Base-by-base conservation (phyloP, 148 eudicot genomes). In the Fagopyrum esculentum region DNA sequence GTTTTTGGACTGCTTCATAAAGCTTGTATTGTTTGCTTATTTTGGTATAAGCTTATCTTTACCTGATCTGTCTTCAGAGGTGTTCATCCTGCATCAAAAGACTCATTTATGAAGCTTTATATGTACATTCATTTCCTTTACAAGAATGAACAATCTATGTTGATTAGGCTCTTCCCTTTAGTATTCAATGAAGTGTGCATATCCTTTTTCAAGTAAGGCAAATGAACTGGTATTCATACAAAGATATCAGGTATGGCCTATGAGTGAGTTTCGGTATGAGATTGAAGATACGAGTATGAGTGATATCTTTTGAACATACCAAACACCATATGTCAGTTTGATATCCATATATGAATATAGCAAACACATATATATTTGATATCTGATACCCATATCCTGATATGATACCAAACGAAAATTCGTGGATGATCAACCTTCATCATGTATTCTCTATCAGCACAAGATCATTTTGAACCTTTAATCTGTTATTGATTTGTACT, bases 41-140 rank as follows among this genome's bases (percentile, higher is more conserved):
- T 1, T 35, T 35, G 40, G 40, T 35, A 26, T 15, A 61, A 61
- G 69, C 69, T 63, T 63, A 4, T 63, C 26, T 11, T 57, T 6
- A 63, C 6, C 11, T 56, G 61, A 60, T 60, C 66, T 60, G 66
- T 16, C 69, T 63, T 9, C 6, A 63, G n/a, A 30, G 69, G 7
- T 35, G 69, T 30, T 29, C 45, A 63, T 63, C 69, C 69, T 63
- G 9, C 69, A 63, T 30, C 69, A 0, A 63, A 63, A 63, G 44
- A 63, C 45, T 12, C 44, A 11, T 63, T 63, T 29, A 6, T 30
- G 6, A 12, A 63, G 9, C n/a, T 11, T 10, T 26, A 2, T 63
- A 10, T 63, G 15, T 30, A 2, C 6, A 26, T 8, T 8, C 19
- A 26, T 56, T 15, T 56, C 22, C 0, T n/a, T 1, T 56, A 16